These are phyloP conservation scores for Nidula niveotomentosa DNA, from an alignment of 1,284 basidiomycete genomes.

Conservation along the genomic window DNA sequence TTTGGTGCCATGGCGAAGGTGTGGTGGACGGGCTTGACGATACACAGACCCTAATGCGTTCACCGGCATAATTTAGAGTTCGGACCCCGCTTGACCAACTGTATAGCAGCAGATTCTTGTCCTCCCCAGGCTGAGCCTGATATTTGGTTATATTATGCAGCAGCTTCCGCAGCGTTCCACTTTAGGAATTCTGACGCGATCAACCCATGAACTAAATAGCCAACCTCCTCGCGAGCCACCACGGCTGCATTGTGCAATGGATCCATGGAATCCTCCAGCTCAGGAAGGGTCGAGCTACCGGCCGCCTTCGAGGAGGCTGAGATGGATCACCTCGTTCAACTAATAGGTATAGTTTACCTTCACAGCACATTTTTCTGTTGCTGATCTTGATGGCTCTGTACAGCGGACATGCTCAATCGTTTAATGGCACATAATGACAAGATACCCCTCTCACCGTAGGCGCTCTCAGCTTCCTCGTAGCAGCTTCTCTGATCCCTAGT, in stretches of 20 bases:
- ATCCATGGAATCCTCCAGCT: constrained; percentile 67
- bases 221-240: constrained; percentile 11
- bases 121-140: no score
- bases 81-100: constrained; percentile 44
- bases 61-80: constrained; percentile 44
- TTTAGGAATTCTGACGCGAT: no score
- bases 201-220: no score
- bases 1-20: constrained; percentile 69
- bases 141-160: constrained; percentile 31
- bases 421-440: constrained; percentile 92
- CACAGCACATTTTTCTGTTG: constrained; percentile 7
- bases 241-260: constrained; percentile 64
- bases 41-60: background rate
- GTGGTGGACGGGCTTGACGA: constrained; percentile 12
- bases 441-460: constrained; percentile 82
- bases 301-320: constrained; percentile 74
- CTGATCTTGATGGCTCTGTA: constrained; percentile 8
- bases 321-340: constrained; percentile 78
- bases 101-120: constrained; percentile 54
- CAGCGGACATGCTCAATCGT: constrained; percentile 93
- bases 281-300: constrained; percentile 73
- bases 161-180: no score
- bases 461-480: constrained; percentile 21
- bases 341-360: constrained; percentile 69
- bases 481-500: constrained; percentile 3